phyloP scores from a whole-genome alignment of 2,329 filamentous ascomycete genomes.

The Lojkania enalia region DNA sequence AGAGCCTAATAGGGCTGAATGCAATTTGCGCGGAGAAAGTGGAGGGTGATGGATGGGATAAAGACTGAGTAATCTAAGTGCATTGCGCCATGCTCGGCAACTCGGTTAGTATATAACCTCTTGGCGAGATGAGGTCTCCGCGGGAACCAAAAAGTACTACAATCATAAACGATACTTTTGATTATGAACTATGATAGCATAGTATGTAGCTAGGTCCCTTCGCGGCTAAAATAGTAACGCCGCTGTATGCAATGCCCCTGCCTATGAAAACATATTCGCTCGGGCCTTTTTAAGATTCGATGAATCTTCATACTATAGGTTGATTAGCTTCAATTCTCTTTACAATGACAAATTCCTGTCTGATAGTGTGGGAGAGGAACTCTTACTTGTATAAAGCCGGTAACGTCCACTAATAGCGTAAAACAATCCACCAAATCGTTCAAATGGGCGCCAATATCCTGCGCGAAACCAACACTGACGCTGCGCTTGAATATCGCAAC shows the following conservation, averaged over 20 bases:
- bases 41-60: background rate
- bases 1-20: too few species aligned
- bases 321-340: background rate
- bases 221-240: background rate
- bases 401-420: slow-evolving; percentile 79
- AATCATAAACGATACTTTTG: too few species aligned
- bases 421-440: slow-evolving; percentile 82
- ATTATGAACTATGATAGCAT: too few species aligned
- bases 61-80: slow-evolving; percentile 6
- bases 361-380: background rate
- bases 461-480: slow-evolving; percentile 67
- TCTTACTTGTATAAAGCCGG: slow-evolving; percentile 80
- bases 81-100: background rate
- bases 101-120: background rate
- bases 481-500: slow-evolving; percentile 89
- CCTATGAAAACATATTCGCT: slow-evolving; percentile 30
- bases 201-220: too few species aligned
- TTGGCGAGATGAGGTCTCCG: background rate
- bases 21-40: background rate
- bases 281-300: slow-evolving; percentile 24
- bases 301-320: slow-evolving; percentile 34
- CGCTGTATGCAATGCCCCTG: background rate
- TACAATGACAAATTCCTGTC: background rate
- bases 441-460: slow-evolving; percentile 63
- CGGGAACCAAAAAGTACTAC: too few species aligned